phyloP scores from a whole-genome alignment of 768 basidiomycete species.

The Rubroboletus pulcherrimus region DNA sequence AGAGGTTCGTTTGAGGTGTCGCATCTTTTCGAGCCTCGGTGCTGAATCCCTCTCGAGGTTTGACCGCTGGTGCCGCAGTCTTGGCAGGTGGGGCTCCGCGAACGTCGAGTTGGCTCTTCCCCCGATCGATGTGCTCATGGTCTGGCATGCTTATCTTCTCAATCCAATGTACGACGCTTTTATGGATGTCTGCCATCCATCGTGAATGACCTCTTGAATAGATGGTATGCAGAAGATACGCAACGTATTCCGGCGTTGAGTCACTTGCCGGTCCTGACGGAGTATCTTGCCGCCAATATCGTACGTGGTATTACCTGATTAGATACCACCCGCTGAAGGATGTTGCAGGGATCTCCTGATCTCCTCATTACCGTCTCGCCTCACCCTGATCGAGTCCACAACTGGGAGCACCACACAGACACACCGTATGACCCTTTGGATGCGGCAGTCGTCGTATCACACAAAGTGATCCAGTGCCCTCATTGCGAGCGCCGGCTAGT shows the following conservation, averaged over 20 bases:
- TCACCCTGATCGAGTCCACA: conserved; percentile 2
- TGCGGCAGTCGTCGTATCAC: conserved; percentile 14
- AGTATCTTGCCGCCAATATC: conserved; percentile 10
- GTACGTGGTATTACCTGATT: conserved; percentile 1
- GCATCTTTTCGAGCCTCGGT: background rate
- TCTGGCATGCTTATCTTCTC: conserved; percentile 39
- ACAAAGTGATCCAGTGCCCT: conserved; percentile 30
- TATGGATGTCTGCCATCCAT: background rate
- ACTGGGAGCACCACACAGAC: background rate
- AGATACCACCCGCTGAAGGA: background rate
- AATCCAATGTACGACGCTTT: conserved; percentile 31
- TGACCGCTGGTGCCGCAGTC: conserved; percentile 30
- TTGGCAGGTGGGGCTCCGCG: background rate
- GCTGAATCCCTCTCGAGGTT: conserved; percentile 23
- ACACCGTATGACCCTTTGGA: conserved; percentile 21
- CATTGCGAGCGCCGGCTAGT: conserved; percentile 14
- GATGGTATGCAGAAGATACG: conserved; percentile 27
- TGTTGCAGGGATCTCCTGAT: conserved; percentile 7
- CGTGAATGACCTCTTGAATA: background rate
- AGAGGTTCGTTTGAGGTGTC: conserved; percentile 21
- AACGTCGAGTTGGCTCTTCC: conserved; percentile 20
- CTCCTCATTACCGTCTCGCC: conserved; percentile 8
- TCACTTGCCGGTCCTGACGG: background rate
- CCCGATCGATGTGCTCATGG: conserved; percentile 39
- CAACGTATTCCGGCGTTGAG: background rate